phyloP scores from a whole-genome alignment of 1,139 yeast genomes.

The Yamadazyma trypodendri region DNA sequence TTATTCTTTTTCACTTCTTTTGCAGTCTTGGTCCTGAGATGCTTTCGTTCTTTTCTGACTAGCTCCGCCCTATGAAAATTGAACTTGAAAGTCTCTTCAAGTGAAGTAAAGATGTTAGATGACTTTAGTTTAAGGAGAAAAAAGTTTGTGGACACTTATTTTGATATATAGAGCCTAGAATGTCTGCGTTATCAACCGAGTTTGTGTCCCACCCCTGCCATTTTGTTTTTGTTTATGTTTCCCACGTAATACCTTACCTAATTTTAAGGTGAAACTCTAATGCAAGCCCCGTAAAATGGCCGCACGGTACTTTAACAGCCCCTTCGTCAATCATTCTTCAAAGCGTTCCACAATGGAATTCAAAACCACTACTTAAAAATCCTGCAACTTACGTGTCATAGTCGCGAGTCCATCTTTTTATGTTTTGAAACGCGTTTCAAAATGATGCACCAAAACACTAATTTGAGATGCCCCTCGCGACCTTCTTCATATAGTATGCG shows the following conservation, averaged over 20 bases:
- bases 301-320: background rate
- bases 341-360: conserved; percentile 2
- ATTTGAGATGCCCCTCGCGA: background rate
- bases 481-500: background rate
- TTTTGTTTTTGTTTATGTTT: background rate
- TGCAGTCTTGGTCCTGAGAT: background rate
- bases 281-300: background rate
- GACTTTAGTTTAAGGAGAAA: background rate
- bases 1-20: background rate
- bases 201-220: conserved; percentile 1
- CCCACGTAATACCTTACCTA: background rate
- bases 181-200: background rate
- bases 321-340: conserved; percentile 2
- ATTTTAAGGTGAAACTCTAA: background rate
- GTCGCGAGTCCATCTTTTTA: background rate
- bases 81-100: background rate
- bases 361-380: background rate
- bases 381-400: background rate
- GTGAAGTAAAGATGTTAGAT: background rate
- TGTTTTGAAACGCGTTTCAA: background rate
- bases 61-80: background rate
- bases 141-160: conserved; percentile 1
- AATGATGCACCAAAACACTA: background rate
- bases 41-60: background rate
- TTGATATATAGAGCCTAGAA: conserved; percentile 4